Evolutionary conservation across 2,329 filamentous ascomycete genomes (phyloP).

Genomic region (Aspergillus bombycis): DNA sequence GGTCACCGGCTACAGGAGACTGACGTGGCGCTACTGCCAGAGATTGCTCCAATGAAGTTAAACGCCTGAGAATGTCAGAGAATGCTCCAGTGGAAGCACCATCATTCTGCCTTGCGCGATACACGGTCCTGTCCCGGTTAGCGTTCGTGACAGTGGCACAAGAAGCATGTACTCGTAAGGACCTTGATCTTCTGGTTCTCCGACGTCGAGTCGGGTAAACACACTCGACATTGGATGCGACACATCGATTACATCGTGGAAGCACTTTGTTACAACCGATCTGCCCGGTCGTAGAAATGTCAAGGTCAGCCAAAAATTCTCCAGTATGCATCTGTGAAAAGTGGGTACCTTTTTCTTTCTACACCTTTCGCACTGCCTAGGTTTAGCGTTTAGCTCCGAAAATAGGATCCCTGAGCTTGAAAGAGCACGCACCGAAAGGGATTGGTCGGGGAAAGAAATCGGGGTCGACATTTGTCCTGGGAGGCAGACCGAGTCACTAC

Average conservation of each 20-base stretch:
- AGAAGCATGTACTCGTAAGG: not conserved
- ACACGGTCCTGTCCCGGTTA: not conserved
- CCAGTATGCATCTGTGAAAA: not conserved
- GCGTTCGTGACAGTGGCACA: not conserved
- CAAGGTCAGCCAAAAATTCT: not conserved
- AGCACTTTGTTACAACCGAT: constrained; percentile 1
- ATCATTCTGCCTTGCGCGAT: not conserved
- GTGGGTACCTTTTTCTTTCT: not conserved
- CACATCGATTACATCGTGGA: not conserved
- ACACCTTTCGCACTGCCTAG: not conserved
- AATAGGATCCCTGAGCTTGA: not conserved
- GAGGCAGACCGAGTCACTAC: not conserved
- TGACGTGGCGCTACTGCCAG: not conserved
- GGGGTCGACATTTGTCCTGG: not conserved
- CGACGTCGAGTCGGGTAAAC: not conserved
- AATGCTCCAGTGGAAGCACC: not conserved
- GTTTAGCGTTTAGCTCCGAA: not conserved
- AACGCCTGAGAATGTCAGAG: not conserved
- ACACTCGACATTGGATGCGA: not conserved
- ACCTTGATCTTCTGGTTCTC: not conserved
- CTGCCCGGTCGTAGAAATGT: not conserved
- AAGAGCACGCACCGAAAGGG: not conserved
- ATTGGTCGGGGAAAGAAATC: not conserved
- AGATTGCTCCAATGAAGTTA: not conserved
- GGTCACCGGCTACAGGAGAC: not conserved